phyloP scores from a whole-genome alignment of 2,329 filamentous ascomycete genomes.

The Metarhizium brunneum region DNA sequence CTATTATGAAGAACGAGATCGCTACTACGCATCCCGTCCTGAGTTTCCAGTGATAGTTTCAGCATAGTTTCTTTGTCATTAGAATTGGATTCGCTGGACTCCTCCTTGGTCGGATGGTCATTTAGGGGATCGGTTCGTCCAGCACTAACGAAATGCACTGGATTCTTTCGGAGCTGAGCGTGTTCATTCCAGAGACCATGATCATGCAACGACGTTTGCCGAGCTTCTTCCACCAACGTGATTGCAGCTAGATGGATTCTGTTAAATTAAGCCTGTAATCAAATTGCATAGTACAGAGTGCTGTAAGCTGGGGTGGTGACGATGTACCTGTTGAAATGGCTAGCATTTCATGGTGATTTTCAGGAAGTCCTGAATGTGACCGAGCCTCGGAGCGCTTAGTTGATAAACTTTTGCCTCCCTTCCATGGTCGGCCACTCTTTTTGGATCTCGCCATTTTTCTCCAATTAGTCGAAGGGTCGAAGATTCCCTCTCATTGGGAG shows the following conservation, averaged over 20 bases:
- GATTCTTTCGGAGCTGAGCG: slow-evolving; percentile 35
- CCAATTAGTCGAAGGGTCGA: background rate
- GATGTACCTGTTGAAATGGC: background rate
- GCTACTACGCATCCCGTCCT: background rate
- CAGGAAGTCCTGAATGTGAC: background rate
- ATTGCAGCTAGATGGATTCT: slow-evolving; percentile 9
- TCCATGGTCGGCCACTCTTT: background rate
- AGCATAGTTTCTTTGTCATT: background rate
- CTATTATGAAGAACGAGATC: background rate
- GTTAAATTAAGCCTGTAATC: background rate
- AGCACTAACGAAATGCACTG: slow-evolving; percentile 44
- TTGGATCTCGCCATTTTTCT: slow-evolving; percentile 1
- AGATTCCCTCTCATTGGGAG: background rate
- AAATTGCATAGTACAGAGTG: background rate
- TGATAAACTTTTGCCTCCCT: background rate
- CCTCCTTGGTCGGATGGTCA: background rate
- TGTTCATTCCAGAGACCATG: slow-evolving; percentile 28
- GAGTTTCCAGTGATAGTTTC: background rate
- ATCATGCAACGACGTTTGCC: slow-evolving; percentile 37
- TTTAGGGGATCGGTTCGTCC: slow-evolving; percentile 41
- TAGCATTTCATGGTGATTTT: background rate
- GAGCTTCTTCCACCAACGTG: slow-evolving; percentile 36
- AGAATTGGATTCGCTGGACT: too few relatives aligned
- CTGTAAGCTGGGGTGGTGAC: background rate
- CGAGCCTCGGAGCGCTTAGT: background rate